phyloP scores from a whole-genome alignment of 176 grass and related monocot genomes.

The Phragmites australis region DNA sequence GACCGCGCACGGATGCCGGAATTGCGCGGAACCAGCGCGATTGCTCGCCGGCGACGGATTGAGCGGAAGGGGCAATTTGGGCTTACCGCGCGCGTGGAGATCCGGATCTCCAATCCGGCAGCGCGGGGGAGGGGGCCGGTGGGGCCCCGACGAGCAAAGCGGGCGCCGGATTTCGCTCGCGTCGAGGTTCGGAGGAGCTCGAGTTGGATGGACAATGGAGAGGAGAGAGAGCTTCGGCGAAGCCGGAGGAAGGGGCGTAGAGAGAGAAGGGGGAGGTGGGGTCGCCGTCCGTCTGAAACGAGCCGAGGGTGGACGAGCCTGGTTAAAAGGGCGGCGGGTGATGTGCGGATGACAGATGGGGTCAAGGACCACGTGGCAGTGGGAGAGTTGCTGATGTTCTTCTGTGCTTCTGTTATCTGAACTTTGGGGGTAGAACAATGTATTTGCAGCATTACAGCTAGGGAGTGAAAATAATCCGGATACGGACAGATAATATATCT shows the following conservation, averaged over 20 bases:
- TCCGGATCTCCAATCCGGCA: constrained; percentile 40
- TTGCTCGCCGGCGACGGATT: constrained; percentile 24
- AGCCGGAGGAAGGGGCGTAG: constrained; percentile 39
- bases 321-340: background rate
- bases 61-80: constrained; percentile 27
- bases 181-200: background rate
- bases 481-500: too few species aligned
- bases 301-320: constrained; percentile 1
- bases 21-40: background rate
- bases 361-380: background rate
- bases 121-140: background rate
- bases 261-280: constrained; percentile 34
- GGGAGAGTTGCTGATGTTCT: background rate
- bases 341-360: constrained; percentile 38
- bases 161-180: background rate
- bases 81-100: constrained; percentile 22
- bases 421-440: background rate
- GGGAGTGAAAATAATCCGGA: too few species aligned
- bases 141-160: background rate
- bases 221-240: constrained; percentile 38
- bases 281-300: constrained; percentile 47
- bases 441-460: background rate
- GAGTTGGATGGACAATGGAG: constrained; percentile 31
- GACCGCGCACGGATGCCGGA: background rate
- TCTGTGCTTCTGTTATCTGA: background rate